Evolutionary conservation across 78 protist genomes (phyloP).

Genomic region (Pigoraptor vietnamica): DNA sequence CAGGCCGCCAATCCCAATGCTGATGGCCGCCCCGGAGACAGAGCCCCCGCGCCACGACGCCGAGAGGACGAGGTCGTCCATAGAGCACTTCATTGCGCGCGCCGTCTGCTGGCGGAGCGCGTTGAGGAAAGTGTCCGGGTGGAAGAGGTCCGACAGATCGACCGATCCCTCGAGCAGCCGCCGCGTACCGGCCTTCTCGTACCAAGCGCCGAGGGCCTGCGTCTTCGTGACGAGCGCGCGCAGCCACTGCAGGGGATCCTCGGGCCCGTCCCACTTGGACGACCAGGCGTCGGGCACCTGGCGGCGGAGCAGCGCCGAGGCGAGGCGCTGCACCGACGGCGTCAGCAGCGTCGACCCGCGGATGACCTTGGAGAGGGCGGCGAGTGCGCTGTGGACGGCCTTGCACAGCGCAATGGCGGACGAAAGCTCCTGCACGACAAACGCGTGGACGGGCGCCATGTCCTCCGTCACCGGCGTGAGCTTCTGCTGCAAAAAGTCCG

Average conservation of each 20-base stretch:
- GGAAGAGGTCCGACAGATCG: constrained; percentile 40
- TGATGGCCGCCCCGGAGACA: neutral
- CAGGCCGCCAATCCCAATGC: neutral
- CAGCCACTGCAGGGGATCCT: constrained; percentile 20
- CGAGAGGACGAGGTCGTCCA: constrained; percentile 20
- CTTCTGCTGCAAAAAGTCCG: neutral
- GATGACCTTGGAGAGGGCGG: constrained; percentile 25
- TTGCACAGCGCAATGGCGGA: neutral
- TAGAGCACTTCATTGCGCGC: neutral
- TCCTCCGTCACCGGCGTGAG: neutral
- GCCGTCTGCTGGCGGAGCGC: constrained; percentile 74
- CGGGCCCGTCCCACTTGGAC: constrained; percentile 62
- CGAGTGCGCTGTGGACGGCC: neutral
- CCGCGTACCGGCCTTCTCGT: neutral
- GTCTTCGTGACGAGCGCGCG: constrained; percentile 16
- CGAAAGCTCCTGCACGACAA: constrained; percentile 10
- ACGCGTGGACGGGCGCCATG: constrained; percentile 21
- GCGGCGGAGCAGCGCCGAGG: constrained; percentile 16
- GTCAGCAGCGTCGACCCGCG: constrained; percentile 45
- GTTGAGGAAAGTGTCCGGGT: constrained; percentile 56
- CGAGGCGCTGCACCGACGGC: neutral
- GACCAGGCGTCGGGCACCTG: constrained; percentile 51
- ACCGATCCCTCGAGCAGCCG: constrained; percentile 21
- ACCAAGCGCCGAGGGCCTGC: constrained; percentile 22
- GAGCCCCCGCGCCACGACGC: neutral